These are phyloP conservation scores for Hapsidospora chrysogenum DNA, from an alignment of 495 filamentous ascomycete genomes.

Conservation along the genomic window DNA sequence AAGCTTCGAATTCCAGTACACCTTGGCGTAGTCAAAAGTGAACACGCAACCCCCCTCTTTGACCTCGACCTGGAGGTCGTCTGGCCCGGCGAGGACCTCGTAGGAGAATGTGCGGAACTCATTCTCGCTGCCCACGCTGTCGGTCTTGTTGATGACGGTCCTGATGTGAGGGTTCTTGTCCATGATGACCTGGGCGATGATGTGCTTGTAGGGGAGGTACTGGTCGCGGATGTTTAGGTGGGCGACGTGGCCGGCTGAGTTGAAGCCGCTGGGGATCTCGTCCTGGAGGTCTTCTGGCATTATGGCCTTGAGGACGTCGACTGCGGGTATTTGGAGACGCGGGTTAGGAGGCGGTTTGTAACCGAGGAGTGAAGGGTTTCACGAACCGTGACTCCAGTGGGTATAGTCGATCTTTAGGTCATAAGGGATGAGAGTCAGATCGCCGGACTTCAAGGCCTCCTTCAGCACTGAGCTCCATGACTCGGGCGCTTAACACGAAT, in stretches of 20 bases:
- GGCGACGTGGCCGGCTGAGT: constrained; percentile 74
- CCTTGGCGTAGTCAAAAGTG: constrained; percentile 63
- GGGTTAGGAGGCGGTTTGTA: no score
- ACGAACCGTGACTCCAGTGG: constrained; percentile 63
- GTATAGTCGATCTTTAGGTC: constrained; percentile 62
- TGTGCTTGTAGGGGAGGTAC: constrained; percentile 63
- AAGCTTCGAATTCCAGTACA: constrained; percentile 93
- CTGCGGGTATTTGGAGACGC: no score
- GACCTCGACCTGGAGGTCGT: constrained; percentile 66
- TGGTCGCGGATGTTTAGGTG: constrained; percentile 79
- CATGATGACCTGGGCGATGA: constrained; percentile 68
- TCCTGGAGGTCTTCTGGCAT: constrained; percentile 45
- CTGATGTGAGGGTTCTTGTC: constrained; percentile 68
- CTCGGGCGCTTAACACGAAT: constrained; percentile 38
- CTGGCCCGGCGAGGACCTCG: constrained; percentile 70
- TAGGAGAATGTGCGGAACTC: constrained; percentile 86
- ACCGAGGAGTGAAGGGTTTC: not conserved
- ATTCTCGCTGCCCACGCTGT: constrained; percentile 69
- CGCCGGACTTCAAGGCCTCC: constrained; percentile 47
- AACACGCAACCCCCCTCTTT: constrained; percentile 46
- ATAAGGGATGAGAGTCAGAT: constrained; percentile 55
- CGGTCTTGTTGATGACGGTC: constrained; percentile 92
- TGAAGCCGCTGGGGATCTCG: constrained; percentile 77
- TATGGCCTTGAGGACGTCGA: constrained; percentile 66
- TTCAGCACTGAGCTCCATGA: constrained; percentile 59